Evolutionary conservation across 345 rosid genomes (phyloP).

Genomic region (Syzygium jambos): DNA sequence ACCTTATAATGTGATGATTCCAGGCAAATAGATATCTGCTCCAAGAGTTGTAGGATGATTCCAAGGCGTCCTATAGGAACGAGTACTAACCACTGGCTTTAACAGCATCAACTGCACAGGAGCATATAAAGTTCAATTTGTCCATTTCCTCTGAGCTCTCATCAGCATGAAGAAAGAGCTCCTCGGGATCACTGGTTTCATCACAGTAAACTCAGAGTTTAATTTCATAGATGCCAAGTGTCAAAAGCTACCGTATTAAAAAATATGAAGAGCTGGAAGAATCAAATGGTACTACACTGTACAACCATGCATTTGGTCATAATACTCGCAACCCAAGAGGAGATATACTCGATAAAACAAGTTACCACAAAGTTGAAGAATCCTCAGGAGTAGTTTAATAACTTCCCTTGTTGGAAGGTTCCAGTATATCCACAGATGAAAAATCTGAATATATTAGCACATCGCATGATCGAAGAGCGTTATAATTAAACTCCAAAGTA

Average conservation of each 20-base stretch:
- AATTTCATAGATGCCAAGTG: not conserved
- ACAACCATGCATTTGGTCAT: not conserved
- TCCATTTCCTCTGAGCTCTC: constrained; percentile 53
- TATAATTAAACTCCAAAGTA: constrained; percentile 50
- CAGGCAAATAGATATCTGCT: constrained; percentile 38
- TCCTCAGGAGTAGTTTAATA: constrained; percentile 3
- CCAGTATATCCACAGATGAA: constrained; percentile 21
- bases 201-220: not conserved
- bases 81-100: constrained; percentile 70
- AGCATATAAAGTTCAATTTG: constrained; percentile 60
- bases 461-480: constrained; percentile 41
- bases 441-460: constrained; percentile 57
- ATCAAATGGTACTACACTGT: not conserved
- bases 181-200: constrained; percentile 6
- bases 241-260: not conserved
- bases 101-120: constrained; percentile 51
- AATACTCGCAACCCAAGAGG: not conserved
- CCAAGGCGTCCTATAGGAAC: constrained; percentile 52
- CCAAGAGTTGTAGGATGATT: constrained; percentile 53
- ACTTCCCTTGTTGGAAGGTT: constrained; percentile 19
- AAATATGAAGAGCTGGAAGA: not conserved
- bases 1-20: constrained; percentile 50
- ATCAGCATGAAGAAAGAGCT: constrained; percentile 22
- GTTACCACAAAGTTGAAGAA: constrained; percentile 32
- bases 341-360: not conserved